Base-by-base conservation (phyloP, 208 protist genomes). In the Acanthamoeba lenticulata region DNA sequence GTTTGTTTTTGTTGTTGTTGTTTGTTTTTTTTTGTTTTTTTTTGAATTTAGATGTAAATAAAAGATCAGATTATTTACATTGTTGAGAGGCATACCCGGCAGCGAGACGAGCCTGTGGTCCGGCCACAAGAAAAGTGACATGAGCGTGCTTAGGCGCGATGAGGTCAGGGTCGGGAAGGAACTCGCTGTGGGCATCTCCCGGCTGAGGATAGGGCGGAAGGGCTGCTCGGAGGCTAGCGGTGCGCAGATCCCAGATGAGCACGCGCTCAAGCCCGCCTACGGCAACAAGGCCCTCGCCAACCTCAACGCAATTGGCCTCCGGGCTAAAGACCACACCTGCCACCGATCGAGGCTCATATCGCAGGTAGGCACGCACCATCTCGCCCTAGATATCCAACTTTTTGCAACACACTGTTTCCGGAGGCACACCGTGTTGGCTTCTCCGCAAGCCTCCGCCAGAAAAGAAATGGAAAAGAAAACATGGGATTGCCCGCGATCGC, bases 281-380 rank as follows among this genome's bases (percentile, higher is more conserved):
- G 36, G 92, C 77, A 27, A 88, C 0, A 9, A 52, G 5, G 11
- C 94, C 94, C 21, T 27, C n/a, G 6, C 38, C 44, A 36, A 94
- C 89, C n/a, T 89, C 17, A 7, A 95, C 34, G 44, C 60, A 88
- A 74, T 94, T 95, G 47, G 83, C 69, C 24, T 42, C 60, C 11
- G 89, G 32, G 7, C 55, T 93, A 24, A 55, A 55, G 29, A 97
- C 69, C n/a, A 97, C 90, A 55, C 95, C 96, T 45, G 96, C 57
- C 27, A 88, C 1, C 2, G 36, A 45, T 1, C 74, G 40, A 1
- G 60, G 79, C 52, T 65, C 88, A 65, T 97, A 97, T 24, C 96
- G 83, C 15, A 97, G 88, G 90, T 97, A 97, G 4, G 95, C 19
- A 60, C 96, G 96, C 36, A 94, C 94, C 95, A 97, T 97, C 74